Conservation (phyloP, 2,329 filamentous ascomycete genomes). For the Ophiostoma novo-ulmi region DNA sequence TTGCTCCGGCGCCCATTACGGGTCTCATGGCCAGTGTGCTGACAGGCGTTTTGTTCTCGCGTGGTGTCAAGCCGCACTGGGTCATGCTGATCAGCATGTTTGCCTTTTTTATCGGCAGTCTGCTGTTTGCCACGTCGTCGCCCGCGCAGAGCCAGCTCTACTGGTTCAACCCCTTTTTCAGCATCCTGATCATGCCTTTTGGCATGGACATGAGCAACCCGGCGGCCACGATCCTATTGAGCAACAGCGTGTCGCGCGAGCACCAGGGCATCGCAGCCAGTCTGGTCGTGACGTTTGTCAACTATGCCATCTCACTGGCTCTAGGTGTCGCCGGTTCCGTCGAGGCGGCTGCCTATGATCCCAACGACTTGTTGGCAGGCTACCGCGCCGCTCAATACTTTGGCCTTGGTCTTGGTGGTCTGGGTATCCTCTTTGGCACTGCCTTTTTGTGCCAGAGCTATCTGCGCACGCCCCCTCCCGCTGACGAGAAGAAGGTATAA, state of each 20-base stretch:
- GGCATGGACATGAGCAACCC: slow-evolving; percentile 66
- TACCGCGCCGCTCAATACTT: slow-evolving; percentile 40
- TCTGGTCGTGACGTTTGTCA: slow-evolving; percentile 60
- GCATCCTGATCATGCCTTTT: slow-evolving; percentile 53
- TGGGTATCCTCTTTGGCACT: slow-evolving; percentile 36
- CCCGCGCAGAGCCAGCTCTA: slow-evolving; percentile 48
- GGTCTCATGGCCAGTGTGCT: slow-evolving; percentile 44
- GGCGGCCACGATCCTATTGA: slow-evolving; percentile 55
- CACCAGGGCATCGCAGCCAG: slow-evolving; percentile 47
- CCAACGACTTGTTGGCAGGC: slow-evolving; percentile 33
- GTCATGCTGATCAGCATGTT: slow-evolving; percentile 44
- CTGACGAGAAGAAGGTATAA: neutral
- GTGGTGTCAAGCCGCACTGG: slow-evolving; percentile 35
- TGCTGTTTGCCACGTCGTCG: slow-evolving; percentile 46
- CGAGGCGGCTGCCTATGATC: slow-evolving; percentile 40
- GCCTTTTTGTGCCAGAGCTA: slow-evolving; percentile 32
- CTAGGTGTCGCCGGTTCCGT: slow-evolving; percentile 63
- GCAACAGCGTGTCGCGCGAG: slow-evolving; percentile 44
- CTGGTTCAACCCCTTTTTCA: slow-evolving; percentile 60
- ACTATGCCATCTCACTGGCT: slow-evolving; percentile 62
- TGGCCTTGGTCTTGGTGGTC: slow-evolving; percentile 38
- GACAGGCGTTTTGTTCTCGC: slow-evolving; percentile 41
- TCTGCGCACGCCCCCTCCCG: slow-evolving; percentile 12
- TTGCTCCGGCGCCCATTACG: slow-evolving; percentile 41
- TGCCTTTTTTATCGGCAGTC: slow-evolving; percentile 41